These are phyloP conservation scores for Colletotrichum eleusines DNA, from an alignment of 2,329 filamentous ascomycete genomes.

Conservation along the genomic window DNA sequence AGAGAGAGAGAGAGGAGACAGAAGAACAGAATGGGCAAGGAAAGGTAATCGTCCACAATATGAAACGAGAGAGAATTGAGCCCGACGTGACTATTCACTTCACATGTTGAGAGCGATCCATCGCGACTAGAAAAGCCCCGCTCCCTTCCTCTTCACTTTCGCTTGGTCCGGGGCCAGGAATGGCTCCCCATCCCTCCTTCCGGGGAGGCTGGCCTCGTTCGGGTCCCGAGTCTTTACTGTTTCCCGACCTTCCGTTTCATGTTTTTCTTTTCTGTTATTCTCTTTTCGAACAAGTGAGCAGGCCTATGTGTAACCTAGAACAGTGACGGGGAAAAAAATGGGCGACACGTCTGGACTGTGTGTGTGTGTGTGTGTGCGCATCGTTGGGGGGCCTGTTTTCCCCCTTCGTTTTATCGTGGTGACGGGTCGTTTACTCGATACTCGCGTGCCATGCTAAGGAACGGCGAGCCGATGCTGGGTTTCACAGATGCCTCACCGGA, in stretches of 20 bases:
- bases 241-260: neutral
- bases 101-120: neutral
- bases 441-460: too few species aligned
- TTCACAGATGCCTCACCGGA: neutral
- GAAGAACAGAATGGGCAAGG: neutral
- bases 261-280: neutral
- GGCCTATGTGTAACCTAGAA: neutral
- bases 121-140: neutral
- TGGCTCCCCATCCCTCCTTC: neutral
- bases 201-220: neutral
- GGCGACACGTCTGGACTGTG: neutral
- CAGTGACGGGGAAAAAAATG: neutral
- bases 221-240: neutral
- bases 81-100: constrained; percentile 27
- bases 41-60: too few species aligned
- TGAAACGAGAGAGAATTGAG: neutral
- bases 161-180: too few species aligned
- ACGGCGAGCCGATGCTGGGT: neutral
- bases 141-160: too few species aligned
- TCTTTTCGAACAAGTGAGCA: neutral
- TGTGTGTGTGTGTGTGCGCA: too few species aligned
- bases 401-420: neutral
- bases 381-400: too few species aligned
- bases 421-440: neutral
- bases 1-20: too few species aligned